phyloP scores from a whole-genome alignment of 2,329 filamentous ascomycete genomes.

The Monascus ruber region DNA sequence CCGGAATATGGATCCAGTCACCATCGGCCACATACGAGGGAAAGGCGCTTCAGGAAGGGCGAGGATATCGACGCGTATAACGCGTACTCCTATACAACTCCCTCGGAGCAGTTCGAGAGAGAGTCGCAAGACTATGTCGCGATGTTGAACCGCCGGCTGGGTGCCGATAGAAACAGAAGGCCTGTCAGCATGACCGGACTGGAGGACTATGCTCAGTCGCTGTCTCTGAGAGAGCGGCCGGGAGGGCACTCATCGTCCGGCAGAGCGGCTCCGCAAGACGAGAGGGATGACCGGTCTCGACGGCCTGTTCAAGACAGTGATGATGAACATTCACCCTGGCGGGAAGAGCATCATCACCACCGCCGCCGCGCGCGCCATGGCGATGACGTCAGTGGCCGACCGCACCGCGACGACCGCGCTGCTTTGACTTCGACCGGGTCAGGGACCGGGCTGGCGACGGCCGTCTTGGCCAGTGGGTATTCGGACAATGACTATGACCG shows the following conservation, averaged over 20 bases:
- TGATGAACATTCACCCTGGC: constrained; percentile 30
- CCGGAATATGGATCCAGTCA: constrained; percentile 14
- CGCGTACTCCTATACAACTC: constrained; percentile 37
- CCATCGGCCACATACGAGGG: constrained; percentile 2
- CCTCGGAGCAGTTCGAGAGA: constrained; percentile 35
- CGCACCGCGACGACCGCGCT: constrained; percentile 10
- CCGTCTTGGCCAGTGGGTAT: constrained; percentile 24
- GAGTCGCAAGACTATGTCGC: constrained; percentile 24
- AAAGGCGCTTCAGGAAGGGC: constrained; percentile 12
- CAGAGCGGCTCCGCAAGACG: constrained; percentile 25
- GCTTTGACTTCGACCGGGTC: constrained; percentile 7
- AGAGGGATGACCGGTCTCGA: constrained; percentile 17
- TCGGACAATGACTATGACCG: constrained; percentile 21
- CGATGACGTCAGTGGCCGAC: constrained; percentile 8
- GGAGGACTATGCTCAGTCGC: constrained; percentile 20
- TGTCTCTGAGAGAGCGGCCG: constrained; percentile 13
- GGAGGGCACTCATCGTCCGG: constrained; percentile 25
- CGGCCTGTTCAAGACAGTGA: constrained; percentile 35
- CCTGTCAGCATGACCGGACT: constrained; percentile 30
- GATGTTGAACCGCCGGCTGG: constrained; percentile 19
- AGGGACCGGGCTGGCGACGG: constrained; percentile 23
- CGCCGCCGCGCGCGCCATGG: constrained; percentile 17
- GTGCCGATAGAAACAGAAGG: constrained; percentile 16
- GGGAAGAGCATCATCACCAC: constrained; percentile 32
- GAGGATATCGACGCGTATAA: constrained; percentile 31